Evolutionary conservation across 1,139 yeast genomes (phyloP).

Genomic region (Hemisphaericaspora xylanilytica): DNA sequence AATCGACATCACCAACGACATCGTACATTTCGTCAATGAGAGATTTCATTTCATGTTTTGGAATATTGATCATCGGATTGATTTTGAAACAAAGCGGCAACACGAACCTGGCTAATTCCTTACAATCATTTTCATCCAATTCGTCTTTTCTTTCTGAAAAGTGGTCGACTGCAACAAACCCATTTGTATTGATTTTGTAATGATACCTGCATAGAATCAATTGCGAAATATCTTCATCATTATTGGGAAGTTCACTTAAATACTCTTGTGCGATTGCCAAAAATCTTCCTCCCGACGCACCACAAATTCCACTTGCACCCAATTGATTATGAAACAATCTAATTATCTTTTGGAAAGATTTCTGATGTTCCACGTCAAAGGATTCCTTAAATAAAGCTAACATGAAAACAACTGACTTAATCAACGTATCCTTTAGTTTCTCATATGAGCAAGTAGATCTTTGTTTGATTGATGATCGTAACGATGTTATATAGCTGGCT

Average conservation of each 20-base stretch:
- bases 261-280: constrained; percentile 59
- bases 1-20: constrained; percentile 67
- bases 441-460: constrained; percentile 32
- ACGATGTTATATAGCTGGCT: constrained; percentile 39
- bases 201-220: constrained; percentile 78
- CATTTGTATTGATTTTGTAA: constrained; percentile 56
- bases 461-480: constrained; percentile 27
- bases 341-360: constrained; percentile 7
- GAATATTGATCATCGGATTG: constrained; percentile 56
- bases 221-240: constrained; percentile 66
- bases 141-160: constrained; percentile 45
- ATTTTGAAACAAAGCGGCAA: constrained; percentile 59
- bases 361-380: constrained; percentile 1
- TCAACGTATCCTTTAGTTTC: constrained; percentile 51
- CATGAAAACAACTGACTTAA: constrained; percentile 11
- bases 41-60: constrained; percentile 67
- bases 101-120: constrained; percentile 57
- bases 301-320: constrained; percentile 71
- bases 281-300: constrained; percentile 59
- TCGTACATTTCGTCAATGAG: constrained; percentile 72
- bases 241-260: constrained; percentile 36
- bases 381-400: constrained; percentile 7
- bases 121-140: constrained; percentile 45
- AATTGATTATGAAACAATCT: constrained; percentile 61
- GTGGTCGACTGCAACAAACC: constrained; percentile 64